phyloP scores from a whole-genome alignment of 2,329 filamentous ascomycete species.

The Neopestalotiopsis sp. region DNA sequence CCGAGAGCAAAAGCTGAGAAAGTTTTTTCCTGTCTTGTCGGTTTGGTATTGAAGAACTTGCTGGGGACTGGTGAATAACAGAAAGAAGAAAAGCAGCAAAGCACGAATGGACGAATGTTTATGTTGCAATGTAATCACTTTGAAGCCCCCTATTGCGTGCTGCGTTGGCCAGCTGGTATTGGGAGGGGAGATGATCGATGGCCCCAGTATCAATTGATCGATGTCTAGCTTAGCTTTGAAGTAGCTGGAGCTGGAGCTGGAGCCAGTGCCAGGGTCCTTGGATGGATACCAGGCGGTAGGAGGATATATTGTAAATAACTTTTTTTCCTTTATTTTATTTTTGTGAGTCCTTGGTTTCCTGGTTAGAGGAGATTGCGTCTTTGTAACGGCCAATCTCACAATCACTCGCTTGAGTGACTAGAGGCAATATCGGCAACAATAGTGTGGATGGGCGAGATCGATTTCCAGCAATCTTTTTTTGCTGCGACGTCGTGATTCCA shows the following conservation, averaged over 20 bases:
- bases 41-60: neutral
- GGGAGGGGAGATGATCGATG: slow-evolving; percentile 1
- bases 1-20: slow-evolving; percentile 3
- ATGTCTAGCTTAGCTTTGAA: neutral
- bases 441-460: neutral
- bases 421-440: neutral
- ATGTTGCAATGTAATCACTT: too few species aligned
- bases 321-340: neutral
- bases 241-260: neutral
- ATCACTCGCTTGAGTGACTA: neutral
- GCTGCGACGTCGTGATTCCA: neutral
- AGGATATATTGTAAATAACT: neutral
- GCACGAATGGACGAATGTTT: too few species aligned
- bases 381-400: slow-evolving; percentile 12
- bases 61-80: neutral
- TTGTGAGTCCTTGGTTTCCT: neutral
- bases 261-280: neutral
- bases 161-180: neutral
- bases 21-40: neutral
- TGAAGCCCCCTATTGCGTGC: neutral
- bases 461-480: neutral
- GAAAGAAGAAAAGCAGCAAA: too few species aligned
- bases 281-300: neutral
- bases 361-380: slow-evolving; percentile 13
- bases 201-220: neutral